Conservation (phyloP, 1,139 yeast species). For the Cylindricascospora bacillispora region DNA sequence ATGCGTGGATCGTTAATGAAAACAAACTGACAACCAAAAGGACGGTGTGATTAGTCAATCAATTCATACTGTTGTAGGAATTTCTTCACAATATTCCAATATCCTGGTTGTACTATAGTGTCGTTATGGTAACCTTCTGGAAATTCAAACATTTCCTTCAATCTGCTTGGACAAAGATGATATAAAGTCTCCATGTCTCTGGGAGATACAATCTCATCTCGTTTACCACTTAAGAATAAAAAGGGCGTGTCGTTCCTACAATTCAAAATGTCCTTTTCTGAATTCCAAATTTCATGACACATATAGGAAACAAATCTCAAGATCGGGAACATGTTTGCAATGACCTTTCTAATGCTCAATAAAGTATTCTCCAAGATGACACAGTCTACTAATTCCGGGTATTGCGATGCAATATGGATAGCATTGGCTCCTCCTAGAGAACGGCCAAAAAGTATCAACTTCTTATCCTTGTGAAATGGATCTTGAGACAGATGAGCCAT, state of each 20-base stretch:
- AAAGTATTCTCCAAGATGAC: conserved; percentile 80
- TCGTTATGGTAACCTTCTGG: conserved; percentile 65
- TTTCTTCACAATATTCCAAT: conserved; percentile 56
- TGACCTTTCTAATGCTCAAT: conserved; percentile 60
- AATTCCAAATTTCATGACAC: conserved; percentile 77
- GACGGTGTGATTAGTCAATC: conserved; percentile 4
- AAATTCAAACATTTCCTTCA: conserved; percentile 40
- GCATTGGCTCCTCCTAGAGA: conserved; percentile 95
- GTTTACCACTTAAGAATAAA: conserved; percentile 57
- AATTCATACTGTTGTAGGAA: conserved; percentile 33
- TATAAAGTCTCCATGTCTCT: conserved; percentile 57
- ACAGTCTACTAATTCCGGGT: conserved; percentile 40
- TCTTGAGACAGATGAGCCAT: conserved; percentile 45
- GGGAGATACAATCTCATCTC: conserved; percentile 90
- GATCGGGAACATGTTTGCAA: conserved; percentile 75
- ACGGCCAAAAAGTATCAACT: conserved; percentile 65
- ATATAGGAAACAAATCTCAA: conserved; percentile 38
- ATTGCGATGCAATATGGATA: conserved; percentile 58
- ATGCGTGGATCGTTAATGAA: too few species aligned
- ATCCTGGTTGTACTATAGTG: conserved; percentile 56
- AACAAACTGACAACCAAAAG: too few species aligned
- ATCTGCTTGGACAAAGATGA: conserved; percentile 34
- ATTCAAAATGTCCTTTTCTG: conserved; percentile 45
- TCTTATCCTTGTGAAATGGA: conserved; percentile 38
- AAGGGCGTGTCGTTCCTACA: conserved; percentile 49